phyloP scores from a whole-genome alignment of 257 asterid genomes.

The Solanum chilense region DNA sequence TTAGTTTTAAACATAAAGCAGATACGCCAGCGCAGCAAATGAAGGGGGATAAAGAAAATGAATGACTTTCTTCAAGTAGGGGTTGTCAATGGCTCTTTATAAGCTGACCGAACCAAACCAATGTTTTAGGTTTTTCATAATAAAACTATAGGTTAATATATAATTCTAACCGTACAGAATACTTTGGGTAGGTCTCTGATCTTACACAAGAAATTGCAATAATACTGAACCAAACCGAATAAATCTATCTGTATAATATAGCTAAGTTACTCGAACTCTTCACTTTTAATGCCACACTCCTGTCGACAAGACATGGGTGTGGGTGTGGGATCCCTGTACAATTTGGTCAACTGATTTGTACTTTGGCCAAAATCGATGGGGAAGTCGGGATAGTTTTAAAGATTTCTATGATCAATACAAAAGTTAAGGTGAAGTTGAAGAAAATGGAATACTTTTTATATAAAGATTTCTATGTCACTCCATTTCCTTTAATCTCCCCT shows the following conservation, averaged over 20 bases:
- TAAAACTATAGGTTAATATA: not conserved
- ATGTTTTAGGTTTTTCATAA: not conserved
- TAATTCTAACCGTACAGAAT: not conserved
- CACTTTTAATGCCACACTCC: too few species aligned
- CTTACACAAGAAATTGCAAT: not conserved
- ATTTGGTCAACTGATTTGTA: too few species aligned
- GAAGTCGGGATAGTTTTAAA: too few species aligned
- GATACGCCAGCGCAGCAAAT: not conserved
- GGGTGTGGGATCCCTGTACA: too few species aligned
- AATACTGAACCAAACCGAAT: not conserved
- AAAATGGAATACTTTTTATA: too few species aligned
- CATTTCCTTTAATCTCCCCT: too few species aligned
- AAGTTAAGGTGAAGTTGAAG: too few species aligned
- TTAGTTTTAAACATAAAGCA: not conserved
- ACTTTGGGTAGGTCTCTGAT: not conserved
- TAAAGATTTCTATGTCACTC: too few species aligned
- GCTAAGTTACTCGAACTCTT: not conserved
- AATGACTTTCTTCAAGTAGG: not conserved
- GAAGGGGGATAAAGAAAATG: not conserved
- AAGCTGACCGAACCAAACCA: not conserved
- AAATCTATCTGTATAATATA: not conserved
- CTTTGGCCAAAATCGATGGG: too few species aligned
- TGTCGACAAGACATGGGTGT: too few species aligned
- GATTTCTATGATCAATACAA: too few species aligned
- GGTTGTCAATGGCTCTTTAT: not conserved